Evolutionary conservation across 805 yeast species (phyloP).

Genomic region (Saccharomyces kudriavzevii): DNA sequence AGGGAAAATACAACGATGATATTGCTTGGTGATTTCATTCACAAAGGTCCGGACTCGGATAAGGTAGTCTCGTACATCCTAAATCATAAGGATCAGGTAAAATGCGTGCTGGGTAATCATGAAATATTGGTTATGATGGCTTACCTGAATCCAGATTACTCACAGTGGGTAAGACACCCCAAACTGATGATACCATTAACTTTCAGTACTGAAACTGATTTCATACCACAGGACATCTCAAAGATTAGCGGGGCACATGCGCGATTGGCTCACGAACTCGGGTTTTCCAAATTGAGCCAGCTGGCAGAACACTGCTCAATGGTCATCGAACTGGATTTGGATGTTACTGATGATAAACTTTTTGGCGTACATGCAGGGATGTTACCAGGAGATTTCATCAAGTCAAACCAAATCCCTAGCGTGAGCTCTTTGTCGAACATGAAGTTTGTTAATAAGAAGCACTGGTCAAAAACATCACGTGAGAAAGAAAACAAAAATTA

Average conservation of each 20-base stretch:
- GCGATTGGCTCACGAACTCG: slow-evolving; percentile 17
- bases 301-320: slow-evolving; percentile 18
- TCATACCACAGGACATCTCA: slow-evolving; percentile 12
- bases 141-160: slow-evolving; percentile 37
- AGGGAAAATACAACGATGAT: slow-evolving; percentile 40
- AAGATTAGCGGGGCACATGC: slow-evolving; percentile 15
- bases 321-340: slow-evolving; percentile 14
- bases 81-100: slow-evolving; percentile 39
- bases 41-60: slow-evolving; percentile 74
- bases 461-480: slow-evolving; percentile 38
- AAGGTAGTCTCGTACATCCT: slow-evolving; percentile 61
- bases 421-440: slow-evolving; percentile 60
- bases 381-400: slow-evolving; percentile 46
- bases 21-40: slow-evolving; percentile 74
- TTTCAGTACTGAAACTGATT: slow-evolving; percentile 11
- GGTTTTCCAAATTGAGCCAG: slow-evolving; percentile 10
- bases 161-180: slow-evolving; percentile 30
- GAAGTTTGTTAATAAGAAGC: slow-evolving; percentile 59
- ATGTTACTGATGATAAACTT: slow-evolving; percentile 23
- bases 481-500: slow-evolving; percentile 16
- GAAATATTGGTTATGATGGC: slow-evolving; percentile 61
- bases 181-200: slow-evolving; percentile 12
- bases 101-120: slow-evolving; percentile 84
- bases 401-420: slow-evolving; percentile 38
- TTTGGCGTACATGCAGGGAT: slow-evolving; percentile 82